A percentile compares a stretch with the other conserved stretches of the same genome.
These are phyloP conservation scores for Nannochloris sp. DNA, from an alignment of 139 green algal genomes.

Conservation along the genomic window DNA sequence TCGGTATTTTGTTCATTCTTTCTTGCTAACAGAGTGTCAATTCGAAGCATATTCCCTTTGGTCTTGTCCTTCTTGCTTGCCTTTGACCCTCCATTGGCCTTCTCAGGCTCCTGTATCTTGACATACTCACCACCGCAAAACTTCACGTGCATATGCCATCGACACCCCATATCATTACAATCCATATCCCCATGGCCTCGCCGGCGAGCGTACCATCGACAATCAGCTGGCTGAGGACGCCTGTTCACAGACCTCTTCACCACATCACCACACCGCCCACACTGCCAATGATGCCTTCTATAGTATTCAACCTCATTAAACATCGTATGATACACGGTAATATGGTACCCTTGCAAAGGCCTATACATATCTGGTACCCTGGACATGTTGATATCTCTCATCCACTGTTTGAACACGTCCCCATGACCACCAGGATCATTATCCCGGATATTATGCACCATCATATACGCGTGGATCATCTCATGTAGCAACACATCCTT, in stretches of 20 bases:
- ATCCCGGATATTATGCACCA: slow-evolving; percentile 46
- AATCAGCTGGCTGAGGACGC: slow-evolving; percentile 56
- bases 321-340: slow-evolving; percentile 58
- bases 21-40: background rate
- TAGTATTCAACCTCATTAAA: slow-evolving; percentile 53
- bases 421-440: slow-evolving; percentile 49
- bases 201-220: slow-evolving; percentile 15
- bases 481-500: slow-evolving; percentile 65
- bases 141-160: slow-evolving; percentile 45
- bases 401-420: slow-evolving; percentile 40
- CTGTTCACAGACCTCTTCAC: slow-evolving; percentile 61
- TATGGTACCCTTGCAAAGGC: slow-evolving; percentile 53
- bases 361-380: slow-evolving; percentile 40
- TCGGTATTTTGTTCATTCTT: background rate
- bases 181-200: background rate
- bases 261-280: slow-evolving; percentile 33
- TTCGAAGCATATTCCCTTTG: background rate
- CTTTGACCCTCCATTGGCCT: background rate
- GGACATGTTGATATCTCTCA: slow-evolving; percentile 50
- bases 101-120: slow-evolving; percentile 37
- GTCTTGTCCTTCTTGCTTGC: slow-evolving; percentile 8
- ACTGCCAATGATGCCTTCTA: slow-evolving; percentile 46
- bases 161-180: slow-evolving; percentile 44
- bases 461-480: slow-evolving; percentile 55
- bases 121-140: slow-evolving; percentile 46